Base-by-base conservation (phyloP, 768 basidiomycete genomes). In the Phaeotremella skinneri region DNA sequence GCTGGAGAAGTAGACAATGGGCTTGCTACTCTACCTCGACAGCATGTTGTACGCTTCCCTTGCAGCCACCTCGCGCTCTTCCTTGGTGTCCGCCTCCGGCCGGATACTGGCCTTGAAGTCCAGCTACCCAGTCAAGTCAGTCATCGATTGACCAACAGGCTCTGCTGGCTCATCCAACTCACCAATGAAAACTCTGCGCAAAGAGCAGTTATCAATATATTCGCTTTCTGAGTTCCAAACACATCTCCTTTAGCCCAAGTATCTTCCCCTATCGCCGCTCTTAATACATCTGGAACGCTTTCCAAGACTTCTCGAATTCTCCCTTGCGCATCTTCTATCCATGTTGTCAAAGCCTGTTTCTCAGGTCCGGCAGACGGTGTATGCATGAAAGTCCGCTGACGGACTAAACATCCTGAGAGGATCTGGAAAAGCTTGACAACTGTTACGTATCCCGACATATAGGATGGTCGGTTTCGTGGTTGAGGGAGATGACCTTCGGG, bases 191-290 rank as follows among this genome's bases (percentile, higher is more conserved):
- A 63, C 58, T 69, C 67, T 0, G 59, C 55, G 37, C 56, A 62
- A 9, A 67, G 53, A 17, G 70, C 70, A 2, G 70, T 68, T 54
- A 69, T 69, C 43, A 69, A 55, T 2, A 68, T 55, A 56, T 72
- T 72, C 31, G 67, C 67, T 47, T 66, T 47, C 52, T 72, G 70
- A 30, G 65, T 72, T 3, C 67, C 70, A 55, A 57, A 62, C 52
- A 58, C 49, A 32, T 53, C 60, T 20, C 53, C 56, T 29, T 58
- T 52, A 14, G 62, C 54, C 21, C 54, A 43, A 14, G 52, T 52
- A 31, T 43, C 47, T 39, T 49, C 59, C 14, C 58, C 32, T 49
- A 47, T 49, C 9, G 54, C 62, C 51, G 56, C 62, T 13, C 55
- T 6, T 26, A 61, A 43, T 23, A 53, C 61, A 4, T 51, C 56